Evolutionary conservation across 176 grass and related monocot species (phyloP).

Genomic region (Metroxylon sagu): DNA sequence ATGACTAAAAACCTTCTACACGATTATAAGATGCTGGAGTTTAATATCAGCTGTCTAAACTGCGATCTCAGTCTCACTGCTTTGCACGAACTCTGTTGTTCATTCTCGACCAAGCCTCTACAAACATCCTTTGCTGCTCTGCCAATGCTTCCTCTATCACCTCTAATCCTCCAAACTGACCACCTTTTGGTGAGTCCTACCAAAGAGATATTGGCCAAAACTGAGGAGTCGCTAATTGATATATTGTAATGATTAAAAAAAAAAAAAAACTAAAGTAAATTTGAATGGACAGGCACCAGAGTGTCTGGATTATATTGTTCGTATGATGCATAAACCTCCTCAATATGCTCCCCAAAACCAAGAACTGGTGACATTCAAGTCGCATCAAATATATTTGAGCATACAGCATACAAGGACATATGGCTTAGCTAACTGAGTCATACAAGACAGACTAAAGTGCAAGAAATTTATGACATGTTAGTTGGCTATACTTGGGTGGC

Average conservation of each 20-base stretch:
- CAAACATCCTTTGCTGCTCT: conserved; percentile 98
- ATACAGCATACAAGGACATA: no score
- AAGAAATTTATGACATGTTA: no score
- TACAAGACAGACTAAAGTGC: no score
- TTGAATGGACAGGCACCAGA: conserved; percentile 41
- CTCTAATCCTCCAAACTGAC: conserved; percentile 70
- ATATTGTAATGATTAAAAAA: no score
- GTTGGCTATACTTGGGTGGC: no score
- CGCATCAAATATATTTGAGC: background rate
- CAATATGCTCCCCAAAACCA: conserved; percentile 89
- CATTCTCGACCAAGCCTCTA: conserved; percentile 91
- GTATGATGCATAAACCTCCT: conserved; percentile 87
- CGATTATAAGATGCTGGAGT: no score
- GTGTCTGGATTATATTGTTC: conserved; percentile 96
- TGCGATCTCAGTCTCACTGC: conserved; percentile 36
- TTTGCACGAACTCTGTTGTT: conserved; percentile 67
- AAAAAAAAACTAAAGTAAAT: no score
- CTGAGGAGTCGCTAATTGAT: background rate
- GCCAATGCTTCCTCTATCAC: conserved; percentile 97
- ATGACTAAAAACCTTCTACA: no score
- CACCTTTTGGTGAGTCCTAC: conserved; percentile 91
- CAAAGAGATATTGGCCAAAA: background rate
- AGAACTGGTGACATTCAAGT: conserved; percentile 43
- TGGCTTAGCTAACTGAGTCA: background rate
- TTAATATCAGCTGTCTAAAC: conserved; percentile 26